Evolutionary conservation across 2,329 filamentous ascomycete species (phyloP).

Genomic region (Trichoderma sp.): DNA sequence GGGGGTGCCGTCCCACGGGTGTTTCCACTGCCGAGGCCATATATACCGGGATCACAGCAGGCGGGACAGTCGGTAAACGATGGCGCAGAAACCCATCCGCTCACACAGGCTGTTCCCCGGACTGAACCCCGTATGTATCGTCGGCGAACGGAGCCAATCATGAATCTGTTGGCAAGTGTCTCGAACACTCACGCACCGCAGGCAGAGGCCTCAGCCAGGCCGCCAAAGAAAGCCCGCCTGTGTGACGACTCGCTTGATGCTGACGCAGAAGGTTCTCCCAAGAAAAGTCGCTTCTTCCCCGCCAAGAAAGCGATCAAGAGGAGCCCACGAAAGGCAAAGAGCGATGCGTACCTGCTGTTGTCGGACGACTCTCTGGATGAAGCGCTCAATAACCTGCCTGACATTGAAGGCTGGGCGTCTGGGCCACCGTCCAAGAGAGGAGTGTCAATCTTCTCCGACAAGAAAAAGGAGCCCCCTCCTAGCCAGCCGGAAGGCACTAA

Average conservation of each 20-base stretch:
- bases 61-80: constrained; percentile 28
- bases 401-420: constrained; percentile 53
- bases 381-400: constrained; percentile 54
- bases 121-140: constrained; percentile 49
- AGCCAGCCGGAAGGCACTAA: neutral
- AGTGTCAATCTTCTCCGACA: constrained; percentile 52
- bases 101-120: constrained; percentile 32
- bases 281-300: constrained; percentile 60
- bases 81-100: constrained; percentile 7
- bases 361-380: constrained; percentile 63
- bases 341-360: constrained; percentile 53
- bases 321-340: constrained; percentile 38
- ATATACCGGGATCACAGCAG: constrained; percentile 48
- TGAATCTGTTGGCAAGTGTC: constrained; percentile 46
- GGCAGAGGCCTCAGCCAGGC: constrained; percentile 40
- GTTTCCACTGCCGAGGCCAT: constrained; percentile 61
- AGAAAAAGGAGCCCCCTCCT: constrained; percentile 33
- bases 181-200: constrained; percentile 30
- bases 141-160: constrained; percentile 56
- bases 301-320: constrained; percentile 35
- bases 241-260: constrained; percentile 48
- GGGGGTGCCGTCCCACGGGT: constrained; percentile 57
- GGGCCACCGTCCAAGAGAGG: constrained; percentile 37
- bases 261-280: constrained; percentile 39
- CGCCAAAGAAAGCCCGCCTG: constrained; percentile 60